Conservation (phyloP, 495 filamentous ascomycete genomes). For the Melanomma pulvis-pyrius region DNA sequence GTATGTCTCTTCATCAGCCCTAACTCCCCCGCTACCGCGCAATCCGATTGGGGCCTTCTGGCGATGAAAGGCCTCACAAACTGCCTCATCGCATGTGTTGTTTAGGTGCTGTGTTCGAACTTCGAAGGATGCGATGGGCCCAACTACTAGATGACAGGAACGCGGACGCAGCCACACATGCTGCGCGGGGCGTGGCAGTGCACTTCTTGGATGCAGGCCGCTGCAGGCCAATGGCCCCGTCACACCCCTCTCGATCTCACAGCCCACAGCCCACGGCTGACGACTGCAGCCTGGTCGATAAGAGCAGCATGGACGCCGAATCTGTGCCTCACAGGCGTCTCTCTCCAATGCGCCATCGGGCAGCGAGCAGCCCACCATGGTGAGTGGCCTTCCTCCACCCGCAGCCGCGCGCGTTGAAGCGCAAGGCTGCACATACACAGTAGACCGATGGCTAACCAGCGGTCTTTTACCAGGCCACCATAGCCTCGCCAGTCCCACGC, state of each 20-base stretch:
- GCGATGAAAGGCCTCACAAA: too few relatives aligned
- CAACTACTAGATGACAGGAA: background rate
- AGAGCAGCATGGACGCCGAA: constrained; percentile 5
- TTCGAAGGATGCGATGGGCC: too few relatives aligned
- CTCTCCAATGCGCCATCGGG: constrained; percentile 10
- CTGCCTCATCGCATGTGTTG: too few relatives aligned
- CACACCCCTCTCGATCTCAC: constrained; percentile 2
- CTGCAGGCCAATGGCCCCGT: background rate
- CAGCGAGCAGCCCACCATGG: constrained; percentile 8
- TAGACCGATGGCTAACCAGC: constrained; percentile 5
- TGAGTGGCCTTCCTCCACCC: constrained; percentile 1
- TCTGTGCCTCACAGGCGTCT: constrained; percentile 14
- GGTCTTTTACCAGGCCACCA: constrained; percentile 14
- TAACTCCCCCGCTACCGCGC: too few relatives aligned
- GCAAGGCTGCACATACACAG: background rate
- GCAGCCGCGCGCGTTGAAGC: background rate
- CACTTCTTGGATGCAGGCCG: constrained; percentile 11
- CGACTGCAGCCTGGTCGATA: constrained; percentile 32
- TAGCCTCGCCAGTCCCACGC: constrained; percentile 14
- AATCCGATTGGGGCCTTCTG: too few relatives aligned
- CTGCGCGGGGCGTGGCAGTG: constrained; percentile 15
- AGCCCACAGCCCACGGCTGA: background rate
- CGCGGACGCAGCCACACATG: background rate
- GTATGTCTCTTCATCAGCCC: too few relatives aligned
- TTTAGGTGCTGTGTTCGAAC: too few relatives aligned